Base-by-base conservation (phyloP, 768 basidiomycete species). In the Kwoniella dendrophila region DNA sequence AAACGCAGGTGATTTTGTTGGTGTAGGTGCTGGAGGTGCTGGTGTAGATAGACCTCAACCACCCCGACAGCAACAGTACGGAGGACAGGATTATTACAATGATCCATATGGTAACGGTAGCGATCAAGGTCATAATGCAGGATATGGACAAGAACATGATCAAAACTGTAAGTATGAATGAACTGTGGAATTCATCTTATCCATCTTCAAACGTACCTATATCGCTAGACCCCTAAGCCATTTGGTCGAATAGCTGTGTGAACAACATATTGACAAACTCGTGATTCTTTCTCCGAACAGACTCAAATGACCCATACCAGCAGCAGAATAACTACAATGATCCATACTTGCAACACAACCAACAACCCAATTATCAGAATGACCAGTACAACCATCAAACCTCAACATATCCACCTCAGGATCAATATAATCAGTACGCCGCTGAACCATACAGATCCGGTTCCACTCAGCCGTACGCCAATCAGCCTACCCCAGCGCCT, bases 11-110 rank as follows among this genome's bases (percentile, higher is more conserved):
- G 64, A 62, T 27, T 67, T 67, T 26, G 73, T 64, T 4, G 73
- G 73, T 43, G 67, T 75, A 18, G 73, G 73, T 5, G 73, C 73
- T 3, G 73, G 73, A 6, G 65, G 63, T 3, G 69, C 36, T 18
- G 73, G 71, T 0, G 63, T 72, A 6, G 73, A 70, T 22, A 48
- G 63, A 32, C 53, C 51, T 29, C 51, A 41, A 26, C n/a, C 41
- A 43, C 41, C 12, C 6, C 41, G 20, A 20, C 53, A 32, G 16
- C 53, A 47, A 43, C 52, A 33, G 0, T 62, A 62, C 33, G 54
- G 60, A 43, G 41, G 41, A 43, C 6, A 20, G 8, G 43, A 52
- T 16, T 65, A 69, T 38, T 69, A 69, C 30, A 62, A 56, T 51
- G 33, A 62, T 12, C 61, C 56, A 30, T 49, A 68, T 48, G 55